A percentile compares a stretch with the other conserved stretches of the same genome.
Conservation (phyloP, 192 early-diverging fungal genomes). For the Podila verticillata region DNA sequence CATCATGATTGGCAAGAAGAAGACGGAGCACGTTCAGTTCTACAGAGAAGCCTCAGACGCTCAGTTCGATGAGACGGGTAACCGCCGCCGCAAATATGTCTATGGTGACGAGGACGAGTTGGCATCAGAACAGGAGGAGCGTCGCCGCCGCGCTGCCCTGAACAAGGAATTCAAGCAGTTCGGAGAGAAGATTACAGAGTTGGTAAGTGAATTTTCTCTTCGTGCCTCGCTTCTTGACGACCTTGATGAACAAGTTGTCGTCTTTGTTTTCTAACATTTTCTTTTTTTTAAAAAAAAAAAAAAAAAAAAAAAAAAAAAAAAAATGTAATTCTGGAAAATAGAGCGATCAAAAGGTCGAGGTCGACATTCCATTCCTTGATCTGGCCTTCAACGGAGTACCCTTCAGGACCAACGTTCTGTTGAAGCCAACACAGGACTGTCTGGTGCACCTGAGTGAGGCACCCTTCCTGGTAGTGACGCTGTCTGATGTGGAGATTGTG, state of each 20-base stretch:
- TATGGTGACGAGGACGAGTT: slow-evolving; percentile 99
- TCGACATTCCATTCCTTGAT: slow-evolving; percentile 94
- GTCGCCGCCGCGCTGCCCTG: slow-evolving; percentile 80
- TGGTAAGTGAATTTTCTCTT: slow-evolving; percentile 53
- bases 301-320: too few species aligned
- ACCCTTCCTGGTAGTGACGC: slow-evolving; percentile 90
- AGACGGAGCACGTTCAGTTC: slow-evolving; percentile 98
- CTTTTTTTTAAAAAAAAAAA: slow-evolving; percentile 9
- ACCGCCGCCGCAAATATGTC: slow-evolving; percentile 80
- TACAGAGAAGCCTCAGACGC: slow-evolving; percentile 96
- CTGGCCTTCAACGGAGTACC: slow-evolving; percentile 96
- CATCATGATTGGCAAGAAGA: slow-evolving; percentile 98
- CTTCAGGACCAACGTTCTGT: slow-evolving; percentile 86
- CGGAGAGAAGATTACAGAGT: slow-evolving; percentile 88
- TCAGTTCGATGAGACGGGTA: slow-evolving; percentile 97
- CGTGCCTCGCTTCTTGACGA: too few species aligned
- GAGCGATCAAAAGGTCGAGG: slow-evolving; percentile 83
- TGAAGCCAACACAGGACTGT: slow-evolving; percentile 97
- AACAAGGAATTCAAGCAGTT: slow-evolving; percentile 96
- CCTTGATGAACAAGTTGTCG: neutral
- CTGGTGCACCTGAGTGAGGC: slow-evolving; percentile 95
- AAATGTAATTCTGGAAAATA: slow-evolving; percentile 34
- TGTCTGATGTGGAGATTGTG: slow-evolving; percentile 93
- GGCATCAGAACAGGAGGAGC: slow-evolving; percentile 94
- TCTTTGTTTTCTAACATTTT: neutral